A percentile compares a stretch with the other conserved stretches of the same genome.
Evolutionary conservation across 805 yeast species (phyloP).

Genomic region (Barnettozyma wickerhamii): DNA sequence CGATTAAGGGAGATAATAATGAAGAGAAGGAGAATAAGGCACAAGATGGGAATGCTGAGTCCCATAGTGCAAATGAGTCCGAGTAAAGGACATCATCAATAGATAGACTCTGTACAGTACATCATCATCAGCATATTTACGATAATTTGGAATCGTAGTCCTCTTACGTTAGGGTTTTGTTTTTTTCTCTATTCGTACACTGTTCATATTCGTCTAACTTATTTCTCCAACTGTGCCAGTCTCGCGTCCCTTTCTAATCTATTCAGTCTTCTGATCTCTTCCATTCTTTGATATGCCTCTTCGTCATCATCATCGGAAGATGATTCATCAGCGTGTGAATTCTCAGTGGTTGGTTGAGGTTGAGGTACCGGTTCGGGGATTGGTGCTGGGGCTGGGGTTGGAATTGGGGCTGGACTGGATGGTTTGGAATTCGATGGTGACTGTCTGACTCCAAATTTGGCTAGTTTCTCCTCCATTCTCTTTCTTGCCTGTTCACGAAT

Average conservation of each 20-base stretch:
- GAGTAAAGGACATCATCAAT: too few relatives aligned
- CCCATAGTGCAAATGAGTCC: too few relatives aligned
- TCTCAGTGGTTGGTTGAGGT: constrained; percentile 24
- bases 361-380: constrained; percentile 28
- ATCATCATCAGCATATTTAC: too few relatives aligned
- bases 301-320: constrained; percentile 35
- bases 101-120: too few relatives aligned
- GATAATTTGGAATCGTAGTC: too few relatives aligned
- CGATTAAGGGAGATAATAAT: constrained; percentile 1
- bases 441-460: constrained; percentile 52
- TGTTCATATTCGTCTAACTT: too few relatives aligned
- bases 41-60: background rate
- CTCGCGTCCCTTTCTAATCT: constrained; percentile 56
- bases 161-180: too few relatives aligned
- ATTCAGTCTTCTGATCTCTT: constrained; percentile 36
- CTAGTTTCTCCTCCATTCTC: constrained; percentile 74
- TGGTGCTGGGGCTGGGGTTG: constrained; percentile 12
- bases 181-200: too few relatives aligned
- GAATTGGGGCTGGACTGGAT: constrained; percentile 1
- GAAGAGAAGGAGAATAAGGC: background rate
- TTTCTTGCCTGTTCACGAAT: constrained; percentile 77
- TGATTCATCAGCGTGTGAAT: constrained; percentile 7
- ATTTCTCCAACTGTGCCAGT: constrained; percentile 48
- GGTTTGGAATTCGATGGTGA: constrained; percentile 3
- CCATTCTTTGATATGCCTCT: constrained; percentile 43